Percentiles rank a stretch among this genome's conserved stretches.
Evolutionary conservation across 169 alveolate genomes (phyloP).

Genomic region (Cyclospora cayetanensis): DNA sequence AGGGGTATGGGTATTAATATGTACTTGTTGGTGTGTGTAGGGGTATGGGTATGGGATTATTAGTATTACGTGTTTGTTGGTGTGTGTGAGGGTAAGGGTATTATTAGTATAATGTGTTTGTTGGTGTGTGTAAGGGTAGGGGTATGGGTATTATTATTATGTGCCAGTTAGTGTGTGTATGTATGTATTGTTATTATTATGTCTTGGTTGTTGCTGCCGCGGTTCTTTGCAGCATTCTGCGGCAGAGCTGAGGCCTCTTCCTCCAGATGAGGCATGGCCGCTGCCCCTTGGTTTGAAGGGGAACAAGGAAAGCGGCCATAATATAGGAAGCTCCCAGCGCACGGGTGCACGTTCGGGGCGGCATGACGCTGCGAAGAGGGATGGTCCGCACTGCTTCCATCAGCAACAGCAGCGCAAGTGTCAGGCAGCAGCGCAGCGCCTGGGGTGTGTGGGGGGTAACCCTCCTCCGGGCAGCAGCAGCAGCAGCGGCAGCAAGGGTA

Average conservation of each 20-base stretch:
- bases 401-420: neutral
- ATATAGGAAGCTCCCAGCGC: conserved; percentile 44
- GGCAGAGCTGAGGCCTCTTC: neutral
- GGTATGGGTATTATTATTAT: too few species aligned
- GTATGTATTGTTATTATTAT: too few species aligned
- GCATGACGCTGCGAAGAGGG: too few species aligned
- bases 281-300: neutral
- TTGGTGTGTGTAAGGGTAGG: too few species aligned
- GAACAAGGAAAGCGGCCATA: neutral
- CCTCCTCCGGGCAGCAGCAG: conserved; percentile 31
- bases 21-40: too few species aligned
- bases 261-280: neutral
- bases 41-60: too few species aligned
- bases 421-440: neutral
- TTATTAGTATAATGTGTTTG: too few species aligned
- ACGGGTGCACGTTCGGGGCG: neutral
- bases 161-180: too few species aligned
- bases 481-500: conserved; percentile 37
- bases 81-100: too few species aligned
- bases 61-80: too few species aligned
- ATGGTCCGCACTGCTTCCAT: too few species aligned
- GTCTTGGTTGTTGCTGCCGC: neutral
- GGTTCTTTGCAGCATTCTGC: neutral
- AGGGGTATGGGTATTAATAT: too few species aligned
- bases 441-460: neutral